Evolutionary conservation across 768 basidiomycete genomes (phyloP).

Genomic region (Punctularia strigosozonata): DNA sequence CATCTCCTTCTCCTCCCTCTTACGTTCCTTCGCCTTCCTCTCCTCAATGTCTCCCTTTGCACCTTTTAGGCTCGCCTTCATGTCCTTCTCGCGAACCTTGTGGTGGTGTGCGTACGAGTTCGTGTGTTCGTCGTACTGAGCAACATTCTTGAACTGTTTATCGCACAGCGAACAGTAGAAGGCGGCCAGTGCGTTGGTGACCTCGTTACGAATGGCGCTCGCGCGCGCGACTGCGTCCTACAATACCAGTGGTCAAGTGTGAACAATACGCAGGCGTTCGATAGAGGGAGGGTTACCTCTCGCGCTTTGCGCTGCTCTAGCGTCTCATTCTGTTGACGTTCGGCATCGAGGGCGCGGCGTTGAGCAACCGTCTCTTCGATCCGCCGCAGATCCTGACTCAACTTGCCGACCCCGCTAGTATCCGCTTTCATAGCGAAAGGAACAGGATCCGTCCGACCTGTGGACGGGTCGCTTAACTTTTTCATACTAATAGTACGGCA

Average conservation of each 20-base stretch:
- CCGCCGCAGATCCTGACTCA: conserved; percentile 69
- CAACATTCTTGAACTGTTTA: conserved; percentile 78
- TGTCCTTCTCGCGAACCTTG: conserved; percentile 70
- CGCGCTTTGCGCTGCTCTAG: conserved; percentile 63
- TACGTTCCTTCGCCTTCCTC: conserved; percentile 77
- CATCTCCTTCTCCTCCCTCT: conserved; percentile 76
- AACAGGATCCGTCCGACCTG: conserved; percentile 75
- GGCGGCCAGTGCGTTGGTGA: conserved; percentile 52
- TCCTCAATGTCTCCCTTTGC: conserved; percentile 58
- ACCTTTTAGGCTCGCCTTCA: conserved; percentile 56
- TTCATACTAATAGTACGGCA: background rate
- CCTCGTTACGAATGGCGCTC: conserved; percentile 54
- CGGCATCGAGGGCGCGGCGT: conserved; percentile 69
- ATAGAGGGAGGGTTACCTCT: conserved; percentile 35
- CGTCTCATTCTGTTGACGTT: conserved; percentile 69
- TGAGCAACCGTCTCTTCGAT: conserved; percentile 80
- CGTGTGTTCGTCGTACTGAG: conserved; percentile 83
- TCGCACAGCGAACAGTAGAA: conserved; percentile 81
- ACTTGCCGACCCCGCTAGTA: conserved; percentile 69
- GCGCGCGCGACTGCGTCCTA: conserved; percentile 57
- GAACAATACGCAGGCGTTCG: background rate
- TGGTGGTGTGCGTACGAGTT: conserved; percentile 85
- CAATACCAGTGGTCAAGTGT: background rate
- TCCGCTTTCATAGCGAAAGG: conserved; percentile 75
- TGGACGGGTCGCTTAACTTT: background rate